Conservation (phyloP, 306 rosid species). For the Luffa acutangula region DNA sequence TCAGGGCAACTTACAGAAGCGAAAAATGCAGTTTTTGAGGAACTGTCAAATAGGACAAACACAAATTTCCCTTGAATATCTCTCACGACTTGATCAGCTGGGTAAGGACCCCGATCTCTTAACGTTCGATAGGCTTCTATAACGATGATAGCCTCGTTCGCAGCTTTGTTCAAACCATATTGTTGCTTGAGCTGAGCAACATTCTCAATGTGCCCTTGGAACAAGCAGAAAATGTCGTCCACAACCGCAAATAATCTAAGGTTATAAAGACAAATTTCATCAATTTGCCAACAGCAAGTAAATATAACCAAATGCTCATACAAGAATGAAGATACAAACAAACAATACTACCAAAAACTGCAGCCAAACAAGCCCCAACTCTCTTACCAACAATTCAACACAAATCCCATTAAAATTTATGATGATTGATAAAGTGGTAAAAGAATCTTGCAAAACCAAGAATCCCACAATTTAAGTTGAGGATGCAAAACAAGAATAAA, state of each 20-base stretch:
- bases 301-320: background rate
- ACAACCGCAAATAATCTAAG: constrained; percentile 84
- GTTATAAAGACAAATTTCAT: constrained; percentile 1
- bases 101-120: constrained; percentile 95
- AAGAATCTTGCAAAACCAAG: background rate
- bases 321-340: background rate
- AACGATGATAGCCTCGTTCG: constrained; percentile 71
- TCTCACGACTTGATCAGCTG: constrained; percentile 92
- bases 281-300: background rate
- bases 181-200: constrained; percentile 86
- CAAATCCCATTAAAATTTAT: background rate
- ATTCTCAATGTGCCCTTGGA: constrained; percentile 86
- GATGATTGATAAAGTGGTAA: background rate
- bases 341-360: background rate
- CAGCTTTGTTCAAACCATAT: constrained; percentile 84
- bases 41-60: constrained; percentile 63
- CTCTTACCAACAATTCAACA: background rate
- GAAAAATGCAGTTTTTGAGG: constrained; percentile 46
- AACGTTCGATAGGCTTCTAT: constrained; percentile 89
- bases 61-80: constrained; percentile 88
- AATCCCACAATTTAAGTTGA: background rate
- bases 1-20: constrained; percentile 57
- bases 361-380: background rate
- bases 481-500: background rate
- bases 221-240: constrained; percentile 97